Conservation (phyloP, 371 early-diverging fungal species). For the Phascolomyces articulosus region DNA sequence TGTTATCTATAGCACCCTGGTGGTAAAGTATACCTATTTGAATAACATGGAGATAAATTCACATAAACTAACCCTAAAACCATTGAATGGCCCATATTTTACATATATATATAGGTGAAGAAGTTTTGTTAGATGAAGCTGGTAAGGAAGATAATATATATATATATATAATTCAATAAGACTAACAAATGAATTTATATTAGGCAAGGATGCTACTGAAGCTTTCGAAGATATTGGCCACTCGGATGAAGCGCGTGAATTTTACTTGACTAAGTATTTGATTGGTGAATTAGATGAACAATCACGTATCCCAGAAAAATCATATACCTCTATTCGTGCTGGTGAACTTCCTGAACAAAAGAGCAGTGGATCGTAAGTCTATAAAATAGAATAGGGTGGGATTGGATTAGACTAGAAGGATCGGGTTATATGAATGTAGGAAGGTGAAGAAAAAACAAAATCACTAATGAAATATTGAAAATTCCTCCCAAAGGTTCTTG, state of each 20-base stretch:
- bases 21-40: slow-evolving; percentile 41
- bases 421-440: too few species aligned
- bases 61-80: too few species aligned
- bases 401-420: too few species aligned
- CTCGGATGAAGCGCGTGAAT: slow-evolving; percentile 71
- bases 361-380: slow-evolving; percentile 45
- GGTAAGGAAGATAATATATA: slow-evolving; percentile 28
- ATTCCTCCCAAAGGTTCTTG: slow-evolving; percentile 21
- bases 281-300: slow-evolving; percentile 45
- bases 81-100: too few species aligned
- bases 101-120: slow-evolving; percentile 47
- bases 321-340: slow-evolving; percentile 31
- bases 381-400: background rate
- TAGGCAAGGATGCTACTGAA: slow-evolving; percentile 80
- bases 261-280: slow-evolving; percentile 37
- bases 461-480: background rate
- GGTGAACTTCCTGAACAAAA: slow-evolving; percentile 44
- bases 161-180: background rate
- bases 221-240: slow-evolving; percentile 91
- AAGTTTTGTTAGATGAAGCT: slow-evolving; percentile 64
- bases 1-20: slow-evolving; percentile 44
- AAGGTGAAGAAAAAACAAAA: background rate
- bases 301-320: slow-evolving; percentile 16
- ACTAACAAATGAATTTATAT: background rate
- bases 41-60: too few species aligned